Percentiles rank a stretch among this genome's conserved stretches.
phyloP scores from a whole-genome alignment of 805 yeast genomes.

The Yamadazyma endophytica region DNA sequence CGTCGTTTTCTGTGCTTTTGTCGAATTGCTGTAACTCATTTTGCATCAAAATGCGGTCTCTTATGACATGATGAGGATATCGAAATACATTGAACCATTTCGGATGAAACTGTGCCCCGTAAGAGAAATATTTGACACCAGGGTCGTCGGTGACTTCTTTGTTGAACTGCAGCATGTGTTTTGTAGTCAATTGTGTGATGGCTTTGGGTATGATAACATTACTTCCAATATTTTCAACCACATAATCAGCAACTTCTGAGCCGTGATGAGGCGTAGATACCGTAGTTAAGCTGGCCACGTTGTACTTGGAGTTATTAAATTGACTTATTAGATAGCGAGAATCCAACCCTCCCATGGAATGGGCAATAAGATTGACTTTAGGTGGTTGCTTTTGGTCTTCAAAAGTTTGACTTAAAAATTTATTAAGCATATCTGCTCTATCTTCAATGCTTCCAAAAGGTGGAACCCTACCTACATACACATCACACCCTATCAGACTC shows the following conservation, averaged over 20 bases:
- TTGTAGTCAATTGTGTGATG: slow-evolving; percentile 65
- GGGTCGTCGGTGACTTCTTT: slow-evolving; percentile 49
- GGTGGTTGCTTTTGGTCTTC: slow-evolving; percentile 17
- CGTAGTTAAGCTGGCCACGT: slow-evolving; percentile 75
- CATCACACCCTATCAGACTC: slow-evolving; percentile 59
- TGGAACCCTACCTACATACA: slow-evolving; percentile 73
- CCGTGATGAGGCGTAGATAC: slow-evolving; percentile 89
- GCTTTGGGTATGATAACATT: slow-evolving; percentile 22
- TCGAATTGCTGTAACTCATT: slow-evolving; percentile 5
- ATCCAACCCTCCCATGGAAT: slow-evolving; percentile 94
- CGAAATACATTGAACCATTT: slow-evolving; percentile 57
- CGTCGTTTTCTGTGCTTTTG: slow-evolving; percentile 64
- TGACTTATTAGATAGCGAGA: slow-evolving; percentile 69
- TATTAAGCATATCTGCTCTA: slow-evolving; percentile 57
- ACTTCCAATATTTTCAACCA: slow-evolving; percentile 31
- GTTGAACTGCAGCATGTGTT: slow-evolving; percentile 53
- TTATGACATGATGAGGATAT: slow-evolving; percentile 62
- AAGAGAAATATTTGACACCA: slow-evolving; percentile 69
- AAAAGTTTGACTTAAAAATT: slow-evolving; percentile 38
- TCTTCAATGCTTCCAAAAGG: slow-evolving; percentile 73
- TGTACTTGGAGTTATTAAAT: slow-evolving; percentile 39
- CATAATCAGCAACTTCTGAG: slow-evolving; percentile 73
- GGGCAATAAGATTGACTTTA: slow-evolving; percentile 74
- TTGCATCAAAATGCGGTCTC: slow-evolving; percentile 14
- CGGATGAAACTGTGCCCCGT: slow-evolving; percentile 74